A percentile compares a stretch with the other conserved stretches of the same genome.
Conservation (phyloP, 495 filamentous ascomycete genomes). For the Penicillium argentinense region DNA sequence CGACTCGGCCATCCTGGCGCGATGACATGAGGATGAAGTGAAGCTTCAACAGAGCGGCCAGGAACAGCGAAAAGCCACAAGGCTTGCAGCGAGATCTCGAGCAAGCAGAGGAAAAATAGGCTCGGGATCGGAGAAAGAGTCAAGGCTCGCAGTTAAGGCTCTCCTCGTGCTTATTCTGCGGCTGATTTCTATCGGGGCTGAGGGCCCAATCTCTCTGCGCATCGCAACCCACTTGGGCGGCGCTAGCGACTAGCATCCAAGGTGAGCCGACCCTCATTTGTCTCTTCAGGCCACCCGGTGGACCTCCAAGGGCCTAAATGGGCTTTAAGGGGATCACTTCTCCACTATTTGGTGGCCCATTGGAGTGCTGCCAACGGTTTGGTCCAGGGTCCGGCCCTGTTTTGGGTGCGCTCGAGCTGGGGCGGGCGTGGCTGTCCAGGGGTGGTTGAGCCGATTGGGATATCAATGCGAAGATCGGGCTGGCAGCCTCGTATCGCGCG, state of each 20-base stretch:
- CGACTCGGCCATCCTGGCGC: conserved; percentile 17
- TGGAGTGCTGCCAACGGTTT: background rate
- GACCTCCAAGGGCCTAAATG: background rate
- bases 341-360: background rate
- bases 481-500: too few relatives aligned
- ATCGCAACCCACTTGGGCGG: background rate
- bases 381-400: background rate
- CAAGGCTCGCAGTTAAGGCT: too few relatives aligned
- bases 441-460: background rate
- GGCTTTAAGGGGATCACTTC: background rate
- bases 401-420: background rate
- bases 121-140: background rate
- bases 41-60: background rate
- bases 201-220: background rate
- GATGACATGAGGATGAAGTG: background rate
- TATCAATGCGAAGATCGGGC: too few relatives aligned
- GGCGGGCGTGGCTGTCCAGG: background rate
- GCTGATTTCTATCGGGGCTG: background rate
- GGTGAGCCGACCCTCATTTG: background rate
- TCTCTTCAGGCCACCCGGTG: background rate
- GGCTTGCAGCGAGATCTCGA: background rate
- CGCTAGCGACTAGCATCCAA: background rate
- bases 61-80: background rate
- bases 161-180: conserved; percentile 1
- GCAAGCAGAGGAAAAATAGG: background rate